These are phyloP conservation scores for Agastache rugosa DNA, from an alignment of 257 asterid genomes.

Conservation along the genomic window DNA sequence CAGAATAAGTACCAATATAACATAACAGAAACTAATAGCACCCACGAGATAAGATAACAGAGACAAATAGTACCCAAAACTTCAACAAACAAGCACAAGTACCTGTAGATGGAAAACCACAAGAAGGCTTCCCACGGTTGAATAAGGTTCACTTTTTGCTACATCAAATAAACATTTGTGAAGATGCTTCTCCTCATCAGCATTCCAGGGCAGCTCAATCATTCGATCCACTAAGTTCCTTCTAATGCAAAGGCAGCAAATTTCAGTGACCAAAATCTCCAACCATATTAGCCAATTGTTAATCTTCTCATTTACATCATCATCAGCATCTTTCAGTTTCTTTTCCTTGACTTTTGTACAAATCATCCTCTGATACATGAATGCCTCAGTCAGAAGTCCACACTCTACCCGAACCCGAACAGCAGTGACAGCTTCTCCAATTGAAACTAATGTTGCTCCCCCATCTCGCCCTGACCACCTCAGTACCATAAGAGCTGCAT, in stretches of 20 bases:
- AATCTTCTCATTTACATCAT: slow-evolving; percentile 50
- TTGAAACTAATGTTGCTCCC: slow-evolving; percentile 63
- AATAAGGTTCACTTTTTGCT: slow-evolving; percentile 68
- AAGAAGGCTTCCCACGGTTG: slow-evolving; percentile 82
- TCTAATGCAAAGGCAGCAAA: slow-evolving; percentile 81
- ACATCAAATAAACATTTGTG: slow-evolving; percentile 81
- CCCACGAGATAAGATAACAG: not conserved
- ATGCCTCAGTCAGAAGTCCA: slow-evolving; percentile 95
- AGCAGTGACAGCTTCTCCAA: slow-evolving; percentile 83
- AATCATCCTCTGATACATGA: slow-evolving; percentile 84
- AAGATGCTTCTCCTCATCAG: slow-evolving; percentile 87
- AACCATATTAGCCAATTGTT: slow-evolving; percentile 69
- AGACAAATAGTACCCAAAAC: slow-evolving; percentile 10
- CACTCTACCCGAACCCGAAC: slow-evolving; percentile 88
- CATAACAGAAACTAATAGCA: slow-evolving; percentile 10
- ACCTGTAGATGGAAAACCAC: slow-evolving; percentile 98
- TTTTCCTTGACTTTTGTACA: slow-evolving; percentile 70
- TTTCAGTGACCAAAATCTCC: slow-evolving; percentile 84
- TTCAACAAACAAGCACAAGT: slow-evolving; percentile 18
- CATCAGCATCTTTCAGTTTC: slow-evolving; percentile 51
- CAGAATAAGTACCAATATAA: slow-evolving; percentile 12
- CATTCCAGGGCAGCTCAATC: slow-evolving; percentile 94
- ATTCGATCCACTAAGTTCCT: slow-evolving; percentile 84
- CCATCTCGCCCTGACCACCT: slow-evolving; percentile 93
- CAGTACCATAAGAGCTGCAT: slow-evolving; percentile 90